These are phyloP conservation scores for Eutrema yunnanense DNA, from an alignment of 345 rosid genomes.

Conservation along the genomic window DNA sequence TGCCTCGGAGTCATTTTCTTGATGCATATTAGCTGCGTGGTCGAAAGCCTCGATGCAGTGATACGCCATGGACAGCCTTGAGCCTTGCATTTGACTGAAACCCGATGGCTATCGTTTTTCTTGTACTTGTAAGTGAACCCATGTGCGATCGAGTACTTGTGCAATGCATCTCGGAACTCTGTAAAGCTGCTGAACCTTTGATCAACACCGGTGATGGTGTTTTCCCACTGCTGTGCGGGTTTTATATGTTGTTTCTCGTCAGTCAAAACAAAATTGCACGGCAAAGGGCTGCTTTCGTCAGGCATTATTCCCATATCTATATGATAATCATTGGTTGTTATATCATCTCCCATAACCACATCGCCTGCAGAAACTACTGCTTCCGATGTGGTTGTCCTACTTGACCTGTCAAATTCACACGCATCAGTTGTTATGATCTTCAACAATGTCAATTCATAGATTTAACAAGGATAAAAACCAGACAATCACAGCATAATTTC, in stretches of 20 bases:
- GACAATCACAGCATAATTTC: background rate
- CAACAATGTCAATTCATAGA: too few relatives aligned
- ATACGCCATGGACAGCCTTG: conserved; percentile 93
- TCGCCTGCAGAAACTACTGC: conserved; percentile 44
- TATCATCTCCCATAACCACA: background rate
- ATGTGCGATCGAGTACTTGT: conserved; percentile 80
- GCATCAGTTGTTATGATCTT: conserved; percentile 2
- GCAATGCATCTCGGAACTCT: conserved; percentile 83
- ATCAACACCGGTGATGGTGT: conserved; percentile 79
- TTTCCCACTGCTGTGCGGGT: conserved; percentile 79
- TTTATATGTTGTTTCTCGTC: conserved; percentile 44
- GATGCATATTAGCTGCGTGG: conserved; percentile 78
- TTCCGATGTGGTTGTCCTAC: conserved; percentile 61
- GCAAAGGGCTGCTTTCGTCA: conserved; percentile 33
- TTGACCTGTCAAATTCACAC: conserved; percentile 44
- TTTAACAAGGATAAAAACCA: background rate
- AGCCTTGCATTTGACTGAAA: conserved; percentile 76
- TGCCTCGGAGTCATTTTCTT: conserved; percentile 75
- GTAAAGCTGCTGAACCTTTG: conserved; percentile 74
- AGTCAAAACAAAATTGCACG: conserved; percentile 25
- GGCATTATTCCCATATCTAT: conserved; percentile 31
- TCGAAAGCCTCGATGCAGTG: conserved; percentile 73
- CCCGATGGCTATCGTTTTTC: conserved; percentile 89
- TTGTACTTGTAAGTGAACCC: conserved; percentile 85
- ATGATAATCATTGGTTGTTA: conserved; percentile 1